Evolutionary conservation across 163 green algal species (phyloP), one percentile per base, ranked within the genome.

Genomic region (Scenedesmus sp.): DNA sequence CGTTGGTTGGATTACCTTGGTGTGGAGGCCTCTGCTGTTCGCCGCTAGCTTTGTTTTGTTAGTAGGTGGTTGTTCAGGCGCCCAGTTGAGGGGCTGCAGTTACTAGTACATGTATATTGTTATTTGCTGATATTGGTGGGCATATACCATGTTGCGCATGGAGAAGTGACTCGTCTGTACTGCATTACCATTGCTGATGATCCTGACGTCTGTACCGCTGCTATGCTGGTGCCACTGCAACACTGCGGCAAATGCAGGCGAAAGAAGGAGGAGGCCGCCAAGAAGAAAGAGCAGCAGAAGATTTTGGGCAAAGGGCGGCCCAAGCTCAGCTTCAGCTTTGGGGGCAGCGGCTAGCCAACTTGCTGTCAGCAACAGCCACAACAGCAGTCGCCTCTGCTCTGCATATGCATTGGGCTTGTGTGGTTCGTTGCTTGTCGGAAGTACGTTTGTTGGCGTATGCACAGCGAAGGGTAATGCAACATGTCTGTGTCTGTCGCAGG

Each of bases 221-320:
- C 35, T 46, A 35, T 12, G 3, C 72, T 81, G 18, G 15, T n/a
- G 35, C 72, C 16, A 35, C 72, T 81, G 35, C 35, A 9, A 22
- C 68, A 0, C 12, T 86, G 15, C 20, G 80, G 6, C 20, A 33
- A 70, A 9, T 65, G 13, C 82, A 92, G 89, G 82, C 68, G 51
- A 13, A 90, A 90, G 83, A 86, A 83, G 44, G 89, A 92, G 82
- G 89, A 92, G 70, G 85, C 76, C 7, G 82, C 72, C 73, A 92
- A 90, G 49, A 92, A 92, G 89, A 90, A 92, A 42, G 83, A 92
- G 89, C 83, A 92, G 43, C 53, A 86, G 40, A 84, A 92, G 81
- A 89, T 88, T 22, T 43, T 93, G 44, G 81, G 81, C 53, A 92
- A 90, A 68, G 85, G 86, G 33, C 35, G 87, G 37, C 20, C 82